Evolutionary conservation across 441 rosid genomes (phyloP).

Genomic region (Populus hybrid): DNA sequence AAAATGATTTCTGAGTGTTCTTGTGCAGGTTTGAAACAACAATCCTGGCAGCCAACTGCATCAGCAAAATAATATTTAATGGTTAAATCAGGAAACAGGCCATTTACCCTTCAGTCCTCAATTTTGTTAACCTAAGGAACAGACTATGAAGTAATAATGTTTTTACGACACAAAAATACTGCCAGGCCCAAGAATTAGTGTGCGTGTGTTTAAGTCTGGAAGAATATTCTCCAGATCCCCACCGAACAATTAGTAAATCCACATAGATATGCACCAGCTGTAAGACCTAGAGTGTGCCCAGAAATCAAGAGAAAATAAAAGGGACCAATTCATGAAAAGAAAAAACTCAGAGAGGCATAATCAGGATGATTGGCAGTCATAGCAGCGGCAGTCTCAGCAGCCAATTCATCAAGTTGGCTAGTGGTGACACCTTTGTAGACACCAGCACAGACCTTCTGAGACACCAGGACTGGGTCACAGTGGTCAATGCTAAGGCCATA

Average conservation of each 20-base stretch:
- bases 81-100: not conserved
- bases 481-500: too few species aligned
- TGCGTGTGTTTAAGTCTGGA: not conserved
- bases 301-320: not conserved
- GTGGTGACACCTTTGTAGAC: too few species aligned
- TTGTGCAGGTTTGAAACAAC: conserved; percentile 91
- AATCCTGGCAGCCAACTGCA: conserved; percentile 90
- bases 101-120: not conserved
- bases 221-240: not conserved
- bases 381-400: too few species aligned
- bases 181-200: not conserved
- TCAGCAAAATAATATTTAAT: not conserved
- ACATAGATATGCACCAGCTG: not conserved
- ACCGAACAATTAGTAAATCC: not conserved
- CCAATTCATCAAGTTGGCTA: too few species aligned
- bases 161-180: not conserved
- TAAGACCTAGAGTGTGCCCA: not conserved
- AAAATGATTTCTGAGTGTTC: conserved; percentile 74
- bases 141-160: not conserved
- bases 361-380: too few species aligned
- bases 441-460: too few species aligned
- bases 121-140: not conserved
- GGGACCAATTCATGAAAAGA: conserved; percentile 12
- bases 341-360: too few species aligned
- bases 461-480: too few species aligned